A percentile compares a stretch with the other conserved stretches of the same genome.
These are phyloP conservation scores for Gynochthodes officinalis DNA, from an alignment of 257 asterid species.

Conservation along the genomic window DNA sequence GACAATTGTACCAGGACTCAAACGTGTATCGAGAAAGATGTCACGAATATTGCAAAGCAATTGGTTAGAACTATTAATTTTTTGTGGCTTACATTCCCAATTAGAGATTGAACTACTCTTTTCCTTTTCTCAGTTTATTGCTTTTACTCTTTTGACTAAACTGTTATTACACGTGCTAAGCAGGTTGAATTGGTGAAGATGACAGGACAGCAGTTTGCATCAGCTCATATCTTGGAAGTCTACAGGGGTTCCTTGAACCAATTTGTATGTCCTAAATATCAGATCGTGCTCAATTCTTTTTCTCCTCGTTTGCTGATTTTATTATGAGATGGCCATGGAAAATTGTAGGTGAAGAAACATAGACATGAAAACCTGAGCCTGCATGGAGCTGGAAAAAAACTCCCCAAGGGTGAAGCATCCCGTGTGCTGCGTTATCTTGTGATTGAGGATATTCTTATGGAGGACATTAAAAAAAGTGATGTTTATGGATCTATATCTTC, in stretches of 20 bases:
- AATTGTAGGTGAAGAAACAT: conserved; percentile 84
- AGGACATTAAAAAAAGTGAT: conserved; percentile 85
- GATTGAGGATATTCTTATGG: conserved; percentile 75
- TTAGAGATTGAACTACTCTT: not conserved
- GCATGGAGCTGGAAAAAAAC: conserved; percentile 96
- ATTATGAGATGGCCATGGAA: conserved; percentile 20
- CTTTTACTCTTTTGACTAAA: not conserved
- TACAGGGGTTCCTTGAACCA: conserved; percentile 93
- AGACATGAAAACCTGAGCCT: conserved; percentile 67
- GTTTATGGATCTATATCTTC: conserved; percentile 85
- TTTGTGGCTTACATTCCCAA: not conserved
- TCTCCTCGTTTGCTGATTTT: conserved; percentile 25
- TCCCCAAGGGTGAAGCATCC: conserved; percentile 85
- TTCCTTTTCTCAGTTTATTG: not conserved
- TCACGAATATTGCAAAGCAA: conserved; percentile 74
- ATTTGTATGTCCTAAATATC: conserved; percentile 60
- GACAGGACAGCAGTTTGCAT: conserved; percentile 71
- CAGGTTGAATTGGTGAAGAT: conserved; percentile 89
- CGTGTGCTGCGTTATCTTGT: conserved; percentile 91
- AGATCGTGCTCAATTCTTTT: conserved; percentile 11
- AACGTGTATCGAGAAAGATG: conserved; percentile 76
- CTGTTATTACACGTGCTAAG: not conserved
- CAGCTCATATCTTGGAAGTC: conserved; percentile 92
- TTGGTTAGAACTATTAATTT: conserved; percentile 48
- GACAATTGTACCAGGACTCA: conserved; percentile 83